phyloP scores from a whole-genome alignment of 179 eudicot species.

The Beta macrorhiza region DNA sequence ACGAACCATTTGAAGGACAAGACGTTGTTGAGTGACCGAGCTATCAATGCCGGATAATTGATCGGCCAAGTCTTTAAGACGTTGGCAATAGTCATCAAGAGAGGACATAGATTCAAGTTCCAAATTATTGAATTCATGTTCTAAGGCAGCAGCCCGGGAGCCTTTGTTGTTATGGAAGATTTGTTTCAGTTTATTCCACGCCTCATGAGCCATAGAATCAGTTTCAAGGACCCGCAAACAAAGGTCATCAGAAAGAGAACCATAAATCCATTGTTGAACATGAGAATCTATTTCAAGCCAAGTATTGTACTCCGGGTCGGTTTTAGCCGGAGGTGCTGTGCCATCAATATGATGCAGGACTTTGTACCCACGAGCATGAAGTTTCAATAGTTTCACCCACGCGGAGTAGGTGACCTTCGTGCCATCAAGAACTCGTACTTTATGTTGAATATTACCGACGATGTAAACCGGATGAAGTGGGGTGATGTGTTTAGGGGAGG shows the following conservation, averaged over 20 bases:
- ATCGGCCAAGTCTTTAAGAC: not conserved
- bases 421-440: not conserved
- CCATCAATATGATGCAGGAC: not conserved
- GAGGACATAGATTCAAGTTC: not conserved
- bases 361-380: conserved; percentile 8
- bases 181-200: not conserved
- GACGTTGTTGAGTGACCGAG: not conserved
- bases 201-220: no score
- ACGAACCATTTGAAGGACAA: not conserved
- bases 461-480: not conserved
- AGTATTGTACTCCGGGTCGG: not conserved
- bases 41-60: not conserved
- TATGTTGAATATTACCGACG: not conserved
- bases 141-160: not conserved
- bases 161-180: not conserved
- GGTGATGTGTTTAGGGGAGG: no score
- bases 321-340: not conserved
- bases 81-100: not conserved
- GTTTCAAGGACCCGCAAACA: no score
- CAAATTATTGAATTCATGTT: not conserved
- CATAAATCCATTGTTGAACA: no score
- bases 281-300: not conserved
- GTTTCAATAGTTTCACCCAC: not conserved
- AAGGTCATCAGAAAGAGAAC: no score
- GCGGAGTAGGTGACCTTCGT: not conserved